Evolutionary conservation across 148 eudicot species (phyloP).

Genomic region (Silene latifolia): DNA sequence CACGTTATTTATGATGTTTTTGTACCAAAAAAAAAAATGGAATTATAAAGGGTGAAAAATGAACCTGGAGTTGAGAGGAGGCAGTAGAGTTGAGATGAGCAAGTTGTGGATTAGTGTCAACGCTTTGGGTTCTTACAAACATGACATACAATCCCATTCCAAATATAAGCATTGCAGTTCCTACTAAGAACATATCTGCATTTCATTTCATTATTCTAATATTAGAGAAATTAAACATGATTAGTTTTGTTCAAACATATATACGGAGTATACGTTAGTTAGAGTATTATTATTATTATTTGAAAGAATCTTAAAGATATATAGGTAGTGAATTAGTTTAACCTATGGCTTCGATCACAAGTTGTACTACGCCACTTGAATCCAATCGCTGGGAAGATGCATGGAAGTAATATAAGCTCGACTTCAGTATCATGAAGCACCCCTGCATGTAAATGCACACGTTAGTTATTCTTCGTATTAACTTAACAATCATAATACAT

Average conservation of each 20-base stretch:
- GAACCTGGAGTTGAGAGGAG: not conserved
- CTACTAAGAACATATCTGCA: conserved; percentile 77
- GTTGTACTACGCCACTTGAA: not conserved
- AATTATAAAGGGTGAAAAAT: too few relatives aligned
- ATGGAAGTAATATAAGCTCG: not conserved
- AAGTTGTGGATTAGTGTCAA: not conserved
- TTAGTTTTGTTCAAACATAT: too few relatives aligned
- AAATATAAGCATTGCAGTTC: conserved; percentile 61
- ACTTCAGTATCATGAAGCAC: not conserved
- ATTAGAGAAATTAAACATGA: not conserved
- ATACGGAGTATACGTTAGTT: too few relatives aligned
- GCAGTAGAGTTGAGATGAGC: not conserved
- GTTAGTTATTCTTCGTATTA: too few relatives aligned
- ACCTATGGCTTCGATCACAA: not conserved
- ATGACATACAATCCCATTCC: conserved; percentile 65
- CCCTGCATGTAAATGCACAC: too few relatives aligned
- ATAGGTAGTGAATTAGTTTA: not conserved
- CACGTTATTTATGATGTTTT: too few relatives aligned
- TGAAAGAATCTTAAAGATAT: too few relatives aligned
- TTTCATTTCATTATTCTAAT: conserved; percentile 45
- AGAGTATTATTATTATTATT: too few relatives aligned
- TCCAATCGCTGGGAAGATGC: not conserved
- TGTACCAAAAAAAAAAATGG: too few relatives aligned
- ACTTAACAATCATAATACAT: too few relatives aligned
- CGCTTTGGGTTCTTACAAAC: conserved; percentile 46